Conservation (phyloP, 352 stramenopile genomes). For the Phytopythium helicoides region DNA sequence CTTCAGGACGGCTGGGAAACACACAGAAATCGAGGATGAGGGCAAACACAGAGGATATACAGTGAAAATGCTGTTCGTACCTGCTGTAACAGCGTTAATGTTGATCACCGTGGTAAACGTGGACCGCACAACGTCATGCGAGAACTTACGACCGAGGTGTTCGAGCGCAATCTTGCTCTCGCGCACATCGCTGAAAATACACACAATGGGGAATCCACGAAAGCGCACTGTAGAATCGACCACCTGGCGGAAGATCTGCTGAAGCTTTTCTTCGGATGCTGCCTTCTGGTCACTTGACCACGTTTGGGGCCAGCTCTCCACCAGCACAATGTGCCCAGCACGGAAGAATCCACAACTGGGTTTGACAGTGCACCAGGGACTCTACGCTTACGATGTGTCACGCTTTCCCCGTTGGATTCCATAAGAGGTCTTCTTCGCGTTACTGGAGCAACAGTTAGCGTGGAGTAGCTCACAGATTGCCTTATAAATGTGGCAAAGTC, state of each 20-base stretch:
- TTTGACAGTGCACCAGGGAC: constrained; percentile 11
- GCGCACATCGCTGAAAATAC: constrained; percentile 80
- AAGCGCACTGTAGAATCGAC: constrained; percentile 27
- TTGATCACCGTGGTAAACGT: constrained; percentile 68
- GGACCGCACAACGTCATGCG: constrained; percentile 59
- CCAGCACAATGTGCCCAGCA: constrained; percentile 55
- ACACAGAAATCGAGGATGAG: not conserved
- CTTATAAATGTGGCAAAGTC: constrained; percentile 83
- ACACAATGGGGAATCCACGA: constrained; percentile 57
- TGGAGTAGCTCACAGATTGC: constrained; percentile 64
- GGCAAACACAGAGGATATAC: not conserved
- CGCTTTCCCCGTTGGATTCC: too few species aligned
- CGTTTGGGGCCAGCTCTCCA: constrained; percentile 73
- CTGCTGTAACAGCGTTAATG: constrained; percentile 75
- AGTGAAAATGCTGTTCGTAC: constrained; percentile 16
- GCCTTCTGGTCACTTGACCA: constrained; percentile 37
- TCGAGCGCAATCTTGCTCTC: constrained; percentile 69
- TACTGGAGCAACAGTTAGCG: constrained; percentile 29
- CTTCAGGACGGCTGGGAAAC: constrained; percentile 53
- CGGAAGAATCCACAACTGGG: not conserved
- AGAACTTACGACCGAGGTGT: constrained; percentile 69
- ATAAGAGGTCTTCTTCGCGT: not conserved
- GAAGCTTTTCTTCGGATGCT: constrained; percentile 52
- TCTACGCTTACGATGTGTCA: constrained; percentile 11
- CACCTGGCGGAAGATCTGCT: constrained; percentile 48